phyloP scores from a whole-genome alignment of 208 protist species.

The Wallacemonas sp. region DNA sequence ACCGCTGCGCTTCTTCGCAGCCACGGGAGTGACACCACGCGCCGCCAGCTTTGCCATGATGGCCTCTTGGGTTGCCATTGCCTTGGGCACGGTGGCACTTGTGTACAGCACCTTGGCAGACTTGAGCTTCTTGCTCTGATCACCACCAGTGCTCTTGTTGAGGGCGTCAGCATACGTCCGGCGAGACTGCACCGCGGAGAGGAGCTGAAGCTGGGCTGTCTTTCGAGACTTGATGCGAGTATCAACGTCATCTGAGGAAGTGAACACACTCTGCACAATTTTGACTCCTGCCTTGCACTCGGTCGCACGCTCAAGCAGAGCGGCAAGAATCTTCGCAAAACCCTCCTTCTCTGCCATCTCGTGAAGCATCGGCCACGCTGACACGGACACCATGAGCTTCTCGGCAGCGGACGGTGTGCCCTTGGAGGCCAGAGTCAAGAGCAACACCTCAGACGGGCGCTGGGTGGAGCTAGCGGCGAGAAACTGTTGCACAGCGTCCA shows the following conservation, averaged over 20 bases:
- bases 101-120: slow-evolving; percentile 62
- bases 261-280: slow-evolving; percentile 45
- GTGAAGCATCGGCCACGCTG: slow-evolving; percentile 52
- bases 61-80: slow-evolving; percentile 52
- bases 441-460: slow-evolving; percentile 45
- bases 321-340: slow-evolving; percentile 50
- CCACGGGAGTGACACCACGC: neutral
- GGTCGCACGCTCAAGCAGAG: slow-evolving; percentile 38
- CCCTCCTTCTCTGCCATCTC: slow-evolving; percentile 40
- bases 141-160: slow-evolving; percentile 41
- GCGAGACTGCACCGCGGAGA: slow-evolving; percentile 51
- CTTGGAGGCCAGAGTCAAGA: slow-evolving; percentile 42
- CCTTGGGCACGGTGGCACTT: slow-evolving; percentile 63
- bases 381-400: slow-evolving; percentile 38
- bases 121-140: slow-evolving; percentile 49
- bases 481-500: slow-evolving; percentile 26
- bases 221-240: slow-evolving; percentile 51
- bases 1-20: neutral
- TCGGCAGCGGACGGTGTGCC: slow-evolving; percentile 28
- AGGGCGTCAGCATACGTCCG: slow-evolving; percentile 40
- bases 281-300: slow-evolving; percentile 35
- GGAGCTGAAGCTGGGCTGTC: slow-evolving; percentile 50
- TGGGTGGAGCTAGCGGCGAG: slow-evolving; percentile 22
- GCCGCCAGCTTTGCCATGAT: slow-evolving; percentile 66
- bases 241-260: slow-evolving; percentile 47